Base-by-base conservation (phyloP, 116 monocot species). In the Iris pallida region DNA sequence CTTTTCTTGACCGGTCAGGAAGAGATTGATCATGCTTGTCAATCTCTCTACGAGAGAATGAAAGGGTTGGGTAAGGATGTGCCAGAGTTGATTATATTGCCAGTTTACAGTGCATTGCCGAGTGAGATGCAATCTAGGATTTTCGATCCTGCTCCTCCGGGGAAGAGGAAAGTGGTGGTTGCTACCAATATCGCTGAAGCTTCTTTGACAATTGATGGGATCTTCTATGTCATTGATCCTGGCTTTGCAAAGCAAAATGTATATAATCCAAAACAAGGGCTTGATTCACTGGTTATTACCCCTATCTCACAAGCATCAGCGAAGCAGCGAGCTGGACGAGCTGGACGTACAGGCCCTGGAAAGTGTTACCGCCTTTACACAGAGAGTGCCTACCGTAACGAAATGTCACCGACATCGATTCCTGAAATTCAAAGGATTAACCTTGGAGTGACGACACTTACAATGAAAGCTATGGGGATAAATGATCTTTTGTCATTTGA, bases 231-330 rank as follows among this genome's bases (percentile, higher is more conserved):
- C 48, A 79, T 90, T 57, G 93, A 93, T 76, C 93, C 93, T 71
- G 93, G 93, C 8, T 93, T 93, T 72, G 89, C 93, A 45, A 93
- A 93, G 66, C 83, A 83, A 42, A 93, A 89, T 76, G 86, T 93
- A 4, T 89, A 93, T 56, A 89, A 93, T 57, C 86, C 93, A 16
- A 93, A 93, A 59, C 81, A 82, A 72, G 93, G 93, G 0, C 82
- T 93, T 43, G 93, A 93, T 76, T 93, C 89, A 13, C 65, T 93
- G 20, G 80, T 93, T 63, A 93, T 93, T 44, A 89, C 93, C 52
- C 93, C 89, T 4, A 93, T 93, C 59, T 93, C 93, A n/a, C 93
- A 93, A 78, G 93, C 93, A 67, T 93, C 93, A 20, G 93, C 93
- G 7, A 93, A 93, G 79, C 93, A 93, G 61, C 73, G 93, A 69